These are phyloP conservation scores for Pythium coloratum DNA, from an alignment of 352 stramenopile species.

Conservation along the genomic window DNA sequence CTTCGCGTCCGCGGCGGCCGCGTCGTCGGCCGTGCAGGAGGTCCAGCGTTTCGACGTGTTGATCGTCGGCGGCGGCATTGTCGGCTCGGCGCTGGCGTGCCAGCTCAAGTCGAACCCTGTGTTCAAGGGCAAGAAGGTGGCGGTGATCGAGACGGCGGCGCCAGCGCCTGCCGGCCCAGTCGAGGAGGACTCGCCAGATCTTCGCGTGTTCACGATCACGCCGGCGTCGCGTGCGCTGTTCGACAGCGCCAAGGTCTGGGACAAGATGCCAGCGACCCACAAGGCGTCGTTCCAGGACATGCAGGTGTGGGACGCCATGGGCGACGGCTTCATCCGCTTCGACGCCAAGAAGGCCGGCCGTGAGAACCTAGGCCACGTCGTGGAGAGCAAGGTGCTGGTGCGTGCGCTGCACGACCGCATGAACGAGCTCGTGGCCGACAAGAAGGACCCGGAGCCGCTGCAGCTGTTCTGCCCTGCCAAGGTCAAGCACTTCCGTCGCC, in stretches of 20 bases:
- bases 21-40: constrained; percentile 20
- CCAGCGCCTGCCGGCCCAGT: constrained; percentile 42
- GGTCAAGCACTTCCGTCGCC: constrained; percentile 80
- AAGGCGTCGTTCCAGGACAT: constrained; percentile 84
- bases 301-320: constrained; percentile 91
- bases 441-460: constrained; percentile 53
- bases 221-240: constrained; percentile 81
- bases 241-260: constrained; percentile 74
- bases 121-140: constrained; percentile 80
- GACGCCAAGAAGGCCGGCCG: constrained; percentile 61
- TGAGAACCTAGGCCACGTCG: constrained; percentile 76
- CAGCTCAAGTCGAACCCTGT: constrained; percentile 74
- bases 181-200: constrained; percentile 71
- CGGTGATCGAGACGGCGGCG: constrained; percentile 63
- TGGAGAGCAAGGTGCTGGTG: constrained; percentile 89
- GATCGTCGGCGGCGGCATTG: constrained; percentile 82
- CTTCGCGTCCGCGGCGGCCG: constrained; percentile 25
- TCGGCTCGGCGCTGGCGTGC: constrained; percentile 79
- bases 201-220: constrained; percentile 91
- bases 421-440: constrained; percentile 55
- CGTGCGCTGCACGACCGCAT: constrained; percentile 85
- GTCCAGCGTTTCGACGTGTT: constrained; percentile 76
- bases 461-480: constrained; percentile 76
- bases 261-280: constrained; percentile 55
- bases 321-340: constrained; percentile 88